A percentile compares a stretch with the other conserved stretches of the same genome.
These are phyloP conservation scores for Phoma sp. DNA, from an alignment of 2,329 filamentous ascomycete genomes.

Conservation along the genomic window DNA sequence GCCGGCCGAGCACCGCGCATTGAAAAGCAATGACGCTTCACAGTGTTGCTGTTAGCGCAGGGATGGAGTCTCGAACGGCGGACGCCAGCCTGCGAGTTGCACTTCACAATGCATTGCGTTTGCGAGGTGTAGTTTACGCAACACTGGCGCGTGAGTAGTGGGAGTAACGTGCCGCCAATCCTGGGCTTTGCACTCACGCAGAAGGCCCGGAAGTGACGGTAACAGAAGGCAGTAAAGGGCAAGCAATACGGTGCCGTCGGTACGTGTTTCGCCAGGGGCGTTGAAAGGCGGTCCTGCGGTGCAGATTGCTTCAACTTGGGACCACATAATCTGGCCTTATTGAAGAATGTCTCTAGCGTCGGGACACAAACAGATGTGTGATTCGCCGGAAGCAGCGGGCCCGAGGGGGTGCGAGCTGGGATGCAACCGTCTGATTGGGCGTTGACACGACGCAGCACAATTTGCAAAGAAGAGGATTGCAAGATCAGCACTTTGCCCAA, in stretches of 20 bases:
- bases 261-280: conserved; percentile 49
- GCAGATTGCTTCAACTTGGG: conserved; percentile 50
- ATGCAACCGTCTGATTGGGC: conserved; percentile 39
- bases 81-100: conserved; percentile 14
- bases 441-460: conserved; percentile 38
- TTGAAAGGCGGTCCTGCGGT: conserved; percentile 45
- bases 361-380: conserved; percentile 23
- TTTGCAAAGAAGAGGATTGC: conserved; percentile 43
- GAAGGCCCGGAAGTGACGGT: conserved; percentile 17
- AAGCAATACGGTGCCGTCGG: conserved; percentile 24
- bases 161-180: conserved; percentile 24
- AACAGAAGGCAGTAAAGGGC: conserved; percentile 20
- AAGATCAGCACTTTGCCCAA: conserved; percentile 42
- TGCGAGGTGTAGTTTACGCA: conserved; percentile 24
- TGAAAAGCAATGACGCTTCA: conserved; percentile 37
- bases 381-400: conserved; percentile 33
- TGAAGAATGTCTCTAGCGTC: conserved; percentile 30
- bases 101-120: conserved; percentile 16
- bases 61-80: conserved; percentile 27
- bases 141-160: conserved; percentile 15
- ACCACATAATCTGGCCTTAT: conserved; percentile 36
- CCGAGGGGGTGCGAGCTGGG: conserved; percentile 32
- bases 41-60: conserved; percentile 24
- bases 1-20: conserved; percentile 32
- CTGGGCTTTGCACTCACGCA: not conserved